Percentiles rank a stretch among this genome's conserved stretches.
phyloP scores from a whole-genome alignment of 495 filamentous ascomycete species.

The Trichoderma asperelloides region DNA sequence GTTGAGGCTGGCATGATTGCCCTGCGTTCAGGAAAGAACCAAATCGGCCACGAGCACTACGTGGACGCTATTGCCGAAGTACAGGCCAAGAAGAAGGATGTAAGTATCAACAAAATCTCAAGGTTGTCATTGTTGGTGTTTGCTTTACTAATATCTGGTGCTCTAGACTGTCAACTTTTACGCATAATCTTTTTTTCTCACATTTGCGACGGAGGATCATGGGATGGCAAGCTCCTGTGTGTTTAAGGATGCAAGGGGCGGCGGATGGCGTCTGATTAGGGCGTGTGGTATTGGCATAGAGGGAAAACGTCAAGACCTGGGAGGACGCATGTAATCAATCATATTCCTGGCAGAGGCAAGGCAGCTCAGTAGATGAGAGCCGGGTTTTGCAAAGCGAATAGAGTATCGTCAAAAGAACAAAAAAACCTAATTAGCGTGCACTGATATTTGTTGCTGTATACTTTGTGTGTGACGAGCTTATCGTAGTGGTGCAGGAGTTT shows the following conservation, averaged over 20 bases:
- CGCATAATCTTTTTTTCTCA: constrained; percentile 40
- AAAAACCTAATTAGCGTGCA: too few relatives aligned
- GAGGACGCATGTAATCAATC: background rate
- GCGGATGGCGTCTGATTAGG: background rate
- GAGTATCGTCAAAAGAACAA: background rate
- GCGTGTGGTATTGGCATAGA: constrained; percentile 5
- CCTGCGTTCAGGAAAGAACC: constrained; percentile 78
- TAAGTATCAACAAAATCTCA: constrained; percentile 30
- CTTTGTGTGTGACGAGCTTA: too few relatives aligned
- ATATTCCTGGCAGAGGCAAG: background rate
- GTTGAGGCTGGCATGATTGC: constrained; percentile 99
- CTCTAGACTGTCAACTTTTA: constrained; percentile 51
- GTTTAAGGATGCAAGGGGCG: background rate
- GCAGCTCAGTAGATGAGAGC: background rate
- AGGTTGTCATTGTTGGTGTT: background rate
- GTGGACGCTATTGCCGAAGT: constrained; percentile 98
- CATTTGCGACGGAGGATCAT: background rate
- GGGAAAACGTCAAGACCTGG: background rate
- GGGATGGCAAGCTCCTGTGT: background rate
- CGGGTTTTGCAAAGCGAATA: constrained; percentile 3
- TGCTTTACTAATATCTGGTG: background rate
- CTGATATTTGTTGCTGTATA: too few relatives aligned
- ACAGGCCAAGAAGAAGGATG: constrained; percentile 94
- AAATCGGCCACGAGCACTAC: constrained; percentile 97
- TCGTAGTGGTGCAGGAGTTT: too few relatives aligned